Conservation (phyloP, 2,329 filamentous ascomycete species). For the Penicillium olsonii region DNA sequence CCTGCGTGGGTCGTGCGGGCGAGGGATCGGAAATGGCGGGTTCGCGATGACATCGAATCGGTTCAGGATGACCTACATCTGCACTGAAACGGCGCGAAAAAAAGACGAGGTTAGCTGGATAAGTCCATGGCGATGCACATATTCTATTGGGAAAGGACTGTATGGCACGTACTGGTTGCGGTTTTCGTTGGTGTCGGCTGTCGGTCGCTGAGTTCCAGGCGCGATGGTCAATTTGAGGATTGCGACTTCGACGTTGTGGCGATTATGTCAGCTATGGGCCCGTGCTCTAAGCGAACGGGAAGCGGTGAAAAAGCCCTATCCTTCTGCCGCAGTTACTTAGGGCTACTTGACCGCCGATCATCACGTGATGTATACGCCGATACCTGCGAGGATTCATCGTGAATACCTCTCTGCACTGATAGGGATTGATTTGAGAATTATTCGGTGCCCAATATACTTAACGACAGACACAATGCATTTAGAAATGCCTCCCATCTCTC, state of each 20-base stretch:
- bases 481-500: too few species aligned
- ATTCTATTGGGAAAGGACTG: slow-evolving; percentile 12
- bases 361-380: too few species aligned
- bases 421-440: too few species aligned
- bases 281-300: too few species aligned
- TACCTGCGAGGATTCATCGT: too few species aligned
- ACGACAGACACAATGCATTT: too few species aligned
- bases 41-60: slow-evolving; percentile 28
- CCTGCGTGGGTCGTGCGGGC: slow-evolving; percentile 17
- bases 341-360: too few species aligned
- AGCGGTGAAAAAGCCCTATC: too few species aligned
- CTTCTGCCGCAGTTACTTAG: too few species aligned
- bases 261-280: slow-evolving; percentile 14
- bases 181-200: slow-evolving; percentile 47
- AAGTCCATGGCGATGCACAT: slow-evolving; percentile 16
- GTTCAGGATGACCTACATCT: slow-evolving; percentile 70
- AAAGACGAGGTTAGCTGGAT: slow-evolving; percentile 50
- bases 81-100: slow-evolving; percentile 62
- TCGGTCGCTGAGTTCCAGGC: slow-evolving; percentile 42
- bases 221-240: slow-evolving; percentile 38
- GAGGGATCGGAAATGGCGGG: slow-evolving; percentile 20
- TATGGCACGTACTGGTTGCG: slow-evolving; percentile 48
- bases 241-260: too few species aligned
- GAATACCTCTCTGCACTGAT: too few species aligned
- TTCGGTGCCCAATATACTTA: too few species aligned